Base-by-base conservation (phyloP, 129 eudicot species). In the Pseudognaphalium luteoalbum region DNA sequence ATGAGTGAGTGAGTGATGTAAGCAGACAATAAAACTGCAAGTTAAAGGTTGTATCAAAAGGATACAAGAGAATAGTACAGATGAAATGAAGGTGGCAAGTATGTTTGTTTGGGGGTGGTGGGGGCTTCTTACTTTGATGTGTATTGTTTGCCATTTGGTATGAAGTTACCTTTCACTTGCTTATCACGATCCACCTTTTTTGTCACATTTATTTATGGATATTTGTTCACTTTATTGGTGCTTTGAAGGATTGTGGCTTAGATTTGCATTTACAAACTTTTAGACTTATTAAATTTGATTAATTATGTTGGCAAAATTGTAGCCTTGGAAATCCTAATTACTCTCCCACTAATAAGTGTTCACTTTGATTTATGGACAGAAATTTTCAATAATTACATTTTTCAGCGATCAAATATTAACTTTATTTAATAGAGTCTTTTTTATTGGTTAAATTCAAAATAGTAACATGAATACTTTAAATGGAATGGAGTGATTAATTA, bases 111-210 rank as follows among this genome's bases (percentile, higher is more conserved):
- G 68, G 21, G 67, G 66, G 37, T 57, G 66, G 77, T 57, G 58
- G 75, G 81, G 75, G 76, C 69, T 41, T 68, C 34, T 41, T 33
- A 28, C 81, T 68, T 77, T 35, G 77, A 41, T 68, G 60, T 56
- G 70, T 58, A 41, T 69, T 12, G 39, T 16, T 59, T 73, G 77
- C 28, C 77, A 73, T 37, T 61, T 73, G 77, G 77, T 37, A 77
- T 77, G 68, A 68, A 57, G 81, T 68, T 57, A 77, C 69, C 30
- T 76, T 66, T 76, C 67, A 76, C 80, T 76, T 68, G 28, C 28
- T 25, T 25, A 25, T 25, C 28, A 1, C 28, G 28, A 25, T 25
- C 28, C 28, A 25, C 28, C 28, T 25, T 25, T 67, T 67, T 68
- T 76, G 68, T 44, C 63, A 68, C 81, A 39, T 56, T 70, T 37